Evolutionary conservation across 2,329 filamentous ascomycete species (phyloP).

Genomic region (Drechslera avenae): DNA sequence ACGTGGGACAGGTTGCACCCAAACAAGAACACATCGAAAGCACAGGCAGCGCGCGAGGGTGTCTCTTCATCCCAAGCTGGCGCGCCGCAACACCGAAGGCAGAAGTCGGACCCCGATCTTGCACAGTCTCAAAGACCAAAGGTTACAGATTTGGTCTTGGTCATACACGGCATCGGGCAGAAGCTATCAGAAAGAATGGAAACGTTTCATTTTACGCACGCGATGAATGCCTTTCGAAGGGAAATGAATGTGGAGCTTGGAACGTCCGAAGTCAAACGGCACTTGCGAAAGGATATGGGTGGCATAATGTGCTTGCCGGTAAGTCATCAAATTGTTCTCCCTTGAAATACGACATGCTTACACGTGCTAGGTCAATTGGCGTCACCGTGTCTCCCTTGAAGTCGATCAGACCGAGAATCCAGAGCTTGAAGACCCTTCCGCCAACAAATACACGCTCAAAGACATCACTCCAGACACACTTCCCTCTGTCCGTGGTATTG

Average conservation of each 20-base stretch:
- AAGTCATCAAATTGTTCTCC: constrained; percentile 12
- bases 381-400: constrained; percentile 84
- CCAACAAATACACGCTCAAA: constrained; percentile 71
- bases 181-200: constrained; percentile 94
- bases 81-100: constrained; percentile 45
- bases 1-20: constrained; percentile 77
- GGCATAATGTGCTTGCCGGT: constrained; percentile 89
- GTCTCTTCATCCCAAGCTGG: constrained; percentile 53
- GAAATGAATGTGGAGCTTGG: constrained; percentile 84
- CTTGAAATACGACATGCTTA: constrained; percentile 13
- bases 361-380: constrained; percentile 75
- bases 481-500: constrained; percentile 86
- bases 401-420: constrained; percentile 64
- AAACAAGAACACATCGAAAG: constrained; percentile 49
- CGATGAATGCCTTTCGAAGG: constrained; percentile 87
- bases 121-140: constrained; percentile 68
- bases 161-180: constrained; percentile 95
- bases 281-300: constrained; percentile 77
- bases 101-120: constrained; percentile 61
- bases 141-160: constrained; percentile 85
- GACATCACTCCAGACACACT: constrained; percentile 93
- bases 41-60: constrained; percentile 52
- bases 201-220: constrained; percentile 96
- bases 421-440: constrained; percentile 61
- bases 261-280: constrained; percentile 72